phyloP scores from a whole-genome alignment of 2,329 filamentous ascomycete species.

The Penicillium glabrum region DNA sequence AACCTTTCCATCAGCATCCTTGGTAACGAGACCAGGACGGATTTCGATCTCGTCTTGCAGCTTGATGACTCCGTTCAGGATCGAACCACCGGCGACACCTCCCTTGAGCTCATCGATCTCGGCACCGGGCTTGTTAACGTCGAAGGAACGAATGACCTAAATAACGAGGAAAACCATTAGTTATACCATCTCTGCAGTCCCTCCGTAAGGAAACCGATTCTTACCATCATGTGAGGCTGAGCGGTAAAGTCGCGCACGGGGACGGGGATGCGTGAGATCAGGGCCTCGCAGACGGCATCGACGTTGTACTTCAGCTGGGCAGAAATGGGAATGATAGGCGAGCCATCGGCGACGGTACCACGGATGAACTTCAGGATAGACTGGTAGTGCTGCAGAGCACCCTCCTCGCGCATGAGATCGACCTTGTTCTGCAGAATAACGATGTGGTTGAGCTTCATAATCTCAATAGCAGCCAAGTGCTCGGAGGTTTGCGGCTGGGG shows the following conservation, averaged over 20 bases:
- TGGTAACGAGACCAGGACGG: slow-evolving; percentile 94
- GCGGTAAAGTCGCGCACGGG: slow-evolving; percentile 86
- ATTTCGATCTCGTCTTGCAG: slow-evolving; percentile 98
- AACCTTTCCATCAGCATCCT: slow-evolving; percentile 88
- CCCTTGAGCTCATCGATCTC: slow-evolving; percentile 98
- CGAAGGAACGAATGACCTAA: slow-evolving; percentile 89
- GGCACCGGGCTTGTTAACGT: slow-evolving; percentile 99
- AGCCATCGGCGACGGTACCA: slow-evolving; percentile 91
- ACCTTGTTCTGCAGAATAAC: slow-evolving; percentile 99
- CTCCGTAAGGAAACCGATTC: not conserved
- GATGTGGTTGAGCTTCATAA: slow-evolving; percentile 99
- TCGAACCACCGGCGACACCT: slow-evolving; percentile 95
- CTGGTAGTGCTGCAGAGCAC: slow-evolving; percentile 89
- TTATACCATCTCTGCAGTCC: not conserved
- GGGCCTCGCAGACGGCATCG: slow-evolving; percentile 93
- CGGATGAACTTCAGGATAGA: slow-evolving; percentile 98
- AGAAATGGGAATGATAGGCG: slow-evolving; percentile 93
- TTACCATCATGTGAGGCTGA: slow-evolving; percentile 86
- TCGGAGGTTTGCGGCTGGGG: slow-evolving; percentile 98
- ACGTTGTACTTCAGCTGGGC: slow-evolving; percentile 99
- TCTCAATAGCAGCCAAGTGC: slow-evolving; percentile 98
- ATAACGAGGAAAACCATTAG: not conserved
- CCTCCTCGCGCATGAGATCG: slow-evolving; percentile 95
- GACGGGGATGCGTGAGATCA: slow-evolving; percentile 92
- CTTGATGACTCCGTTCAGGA: slow-evolving; percentile 95